Base-by-base conservation (phyloP, 306 rosid genomes). In the Gynostemma pentaphyllum region DNA sequence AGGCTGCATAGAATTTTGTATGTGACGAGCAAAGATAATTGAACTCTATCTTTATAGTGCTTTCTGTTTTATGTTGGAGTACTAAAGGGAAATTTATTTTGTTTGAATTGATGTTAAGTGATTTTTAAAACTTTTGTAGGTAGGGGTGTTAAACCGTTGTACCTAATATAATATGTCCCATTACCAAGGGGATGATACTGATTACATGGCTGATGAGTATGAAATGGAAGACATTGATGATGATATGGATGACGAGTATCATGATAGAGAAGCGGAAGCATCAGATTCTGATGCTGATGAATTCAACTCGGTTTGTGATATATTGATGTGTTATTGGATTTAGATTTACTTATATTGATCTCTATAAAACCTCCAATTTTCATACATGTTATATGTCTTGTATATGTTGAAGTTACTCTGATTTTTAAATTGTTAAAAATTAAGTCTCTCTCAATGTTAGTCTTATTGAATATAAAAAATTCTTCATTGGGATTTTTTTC, bases 141-240 rank as follows among this genome's bases (percentile, higher is more conserved):
- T 66, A 3, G 32, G 68, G 61, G 40, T 74, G 68, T 56, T 32
- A 39, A 34, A 49, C 51, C 49, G 24, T 29, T 48, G 39, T 47
- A 57, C 67, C 61, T 37, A 74, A 69, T 26, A 79, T 37, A 74
- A 69, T 26, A 79, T 87, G 91, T 80, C 87, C 46, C 75, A 70
- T 37, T 79, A 68, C 70, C 84, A 64, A 32, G 81, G 54, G 16
- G 82, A 76, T 45, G 82, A 79, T 49, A 79, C 79, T 51, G 88
- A 79, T 18, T 70, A 82, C 39, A 72, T 72, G 75, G 88, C 83
- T 1, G 86, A 87, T 50, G 88, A 84, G 66, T 84, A 80, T 28
- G 91, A 87, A 68, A 82, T 82, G 85, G 95, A 82, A 26, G 88
- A 84, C 71, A 75, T 82, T 48, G 85, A 78, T 51, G 91, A 84